phyloP scores from a whole-genome alignment of 805 yeast species.

The Ogataea pini region DNA sequence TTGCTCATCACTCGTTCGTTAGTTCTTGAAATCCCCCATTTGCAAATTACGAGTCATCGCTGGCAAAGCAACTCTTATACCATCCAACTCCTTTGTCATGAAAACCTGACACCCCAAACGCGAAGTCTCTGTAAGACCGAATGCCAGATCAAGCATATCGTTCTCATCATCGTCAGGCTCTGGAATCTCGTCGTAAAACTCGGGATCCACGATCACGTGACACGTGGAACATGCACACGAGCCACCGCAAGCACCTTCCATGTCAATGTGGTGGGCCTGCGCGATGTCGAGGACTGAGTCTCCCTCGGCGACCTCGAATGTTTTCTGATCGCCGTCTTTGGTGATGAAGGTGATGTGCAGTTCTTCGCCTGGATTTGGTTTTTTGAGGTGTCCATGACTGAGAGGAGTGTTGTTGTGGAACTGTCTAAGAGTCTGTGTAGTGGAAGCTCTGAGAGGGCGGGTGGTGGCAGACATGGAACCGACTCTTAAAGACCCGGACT shows the following conservation, averaged over 20 bases:
- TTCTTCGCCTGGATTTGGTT: slow-evolving; percentile 94
- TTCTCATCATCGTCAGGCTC: slow-evolving; percentile 98
- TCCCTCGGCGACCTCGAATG: slow-evolving; percentile 87
- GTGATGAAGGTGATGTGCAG: slow-evolving; percentile 83
- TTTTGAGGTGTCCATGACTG: slow-evolving; percentile 82
- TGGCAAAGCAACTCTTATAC: slow-evolving; percentile 91
- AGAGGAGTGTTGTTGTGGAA: slow-evolving; percentile 1
- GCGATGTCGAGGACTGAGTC: slow-evolving; percentile 92
- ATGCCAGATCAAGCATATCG: slow-evolving; percentile 97
- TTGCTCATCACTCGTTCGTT: no score
- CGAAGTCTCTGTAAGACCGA: slow-evolving; percentile 95
- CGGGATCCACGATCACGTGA: slow-evolving; percentile 95
- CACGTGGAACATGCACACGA: slow-evolving; percentile 99
- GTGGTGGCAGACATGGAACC: neutral
- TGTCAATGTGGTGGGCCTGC: slow-evolving; percentile 87
- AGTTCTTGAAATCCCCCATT: slow-evolving; percentile 67
- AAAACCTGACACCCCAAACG: slow-evolving; percentile 92
- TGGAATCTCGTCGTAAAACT: slow-evolving; percentile 82
- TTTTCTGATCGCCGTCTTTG: slow-evolving; percentile 83
- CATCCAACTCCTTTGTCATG: slow-evolving; percentile 89
- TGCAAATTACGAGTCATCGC: slow-evolving; percentile 96
- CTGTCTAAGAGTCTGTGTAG: neutral
- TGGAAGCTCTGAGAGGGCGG: neutral
- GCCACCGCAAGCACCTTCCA: slow-evolving; percentile 99
- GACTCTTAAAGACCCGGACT: neutral